phyloP scores from a whole-genome alignment of 805 yeast genomes.

The Ogataea degrootiae region DNA sequence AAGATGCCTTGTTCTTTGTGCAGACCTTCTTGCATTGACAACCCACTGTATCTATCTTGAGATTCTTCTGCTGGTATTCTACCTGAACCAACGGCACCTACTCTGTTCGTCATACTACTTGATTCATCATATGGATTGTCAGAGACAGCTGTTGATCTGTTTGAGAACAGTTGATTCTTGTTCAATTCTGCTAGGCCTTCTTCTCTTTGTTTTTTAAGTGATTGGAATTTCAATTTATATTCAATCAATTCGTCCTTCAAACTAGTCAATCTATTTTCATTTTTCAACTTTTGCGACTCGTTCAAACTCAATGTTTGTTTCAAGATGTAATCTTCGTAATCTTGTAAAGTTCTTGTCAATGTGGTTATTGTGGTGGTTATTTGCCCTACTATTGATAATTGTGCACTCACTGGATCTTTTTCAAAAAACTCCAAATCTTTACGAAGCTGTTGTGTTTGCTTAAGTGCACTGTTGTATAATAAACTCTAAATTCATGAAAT shows the following conservation, averaged over 20 bases:
- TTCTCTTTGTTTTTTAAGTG: conserved; percentile 54
- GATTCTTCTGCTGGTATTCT: conserved; percentile 2
- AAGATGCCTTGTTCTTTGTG: conserved; percentile 62
- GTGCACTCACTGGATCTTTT: conserved; percentile 59
- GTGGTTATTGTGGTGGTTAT: conserved; percentile 77
- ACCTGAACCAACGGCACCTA: conserved; percentile 3
- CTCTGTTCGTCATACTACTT: conserved; percentile 14
- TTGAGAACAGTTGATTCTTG: conserved; percentile 46
- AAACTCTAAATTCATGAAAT: conserved; percentile 54
- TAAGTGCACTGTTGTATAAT: conserved; percentile 82
- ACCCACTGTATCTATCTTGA: conserved; percentile 26
- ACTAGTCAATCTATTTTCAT: conserved; percentile 53
- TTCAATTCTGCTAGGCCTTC: conserved; percentile 41
- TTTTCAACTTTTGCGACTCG: conserved; percentile 50
- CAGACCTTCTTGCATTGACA: conserved; percentile 54
- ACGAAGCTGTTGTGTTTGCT: conserved; percentile 70
- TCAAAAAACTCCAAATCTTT: conserved; percentile 68
- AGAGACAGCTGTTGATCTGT: conserved; percentile 23
- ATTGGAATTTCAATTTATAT: conserved; percentile 45
- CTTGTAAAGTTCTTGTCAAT: conserved; percentile 65
- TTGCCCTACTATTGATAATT: conserved; percentile 57
- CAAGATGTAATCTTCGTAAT: conserved; percentile 36
- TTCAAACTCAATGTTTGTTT: conserved; percentile 47
- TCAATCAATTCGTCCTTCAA: conserved; percentile 47
- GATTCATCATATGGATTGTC: conserved; percentile 48